Evolutionary conservation across 2,329 filamentous ascomycete species (phyloP), one percentile per base, ranked within the genome.

Genomic region (Arthroderma uncinatum): DNA sequence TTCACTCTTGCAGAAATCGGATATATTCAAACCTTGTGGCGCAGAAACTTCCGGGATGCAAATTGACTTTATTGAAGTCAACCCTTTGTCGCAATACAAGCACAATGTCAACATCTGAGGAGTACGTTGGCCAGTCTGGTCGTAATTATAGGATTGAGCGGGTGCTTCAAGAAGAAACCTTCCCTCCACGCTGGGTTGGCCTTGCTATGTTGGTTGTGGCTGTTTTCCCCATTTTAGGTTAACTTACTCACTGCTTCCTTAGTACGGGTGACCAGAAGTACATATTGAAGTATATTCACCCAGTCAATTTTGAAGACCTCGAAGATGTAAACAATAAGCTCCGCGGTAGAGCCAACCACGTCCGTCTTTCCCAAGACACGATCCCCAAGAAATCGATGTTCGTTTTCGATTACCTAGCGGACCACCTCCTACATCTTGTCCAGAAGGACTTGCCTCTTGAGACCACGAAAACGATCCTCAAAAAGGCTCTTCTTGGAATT

Each of bases 311-410:
- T 16, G 34, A 39, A 4, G n/a, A 54, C 36, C 37, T 54, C 23
- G 34, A 52, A 58, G 53, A 40, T n/a, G 3, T 54, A 40, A 39
- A 54, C 21, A 1, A 21, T 42, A 54, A 42, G 8, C 23, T 54
- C 28, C 48, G 2, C 14, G 53, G 19, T 53, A 58, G 59, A 56
- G 8, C 52, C 14, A 34, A 19, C 25, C 37, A 28, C 53, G 44
- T 57, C 34, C 69, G 73, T 44, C 67, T 70, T 4, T 57, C 71
- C 10, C 64, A 70, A 44, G 75, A 77, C 62, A 73, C 70, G 47
- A 67, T 76, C 59, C 73, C 75, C 5, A 70, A 74, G 19, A 66
- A 73, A 59, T 72, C 69, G 28, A 74, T 76, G 67, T 76, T 77
- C 60, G 71, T 75, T 60, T 77, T 74, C 57, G 70, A 72, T 57